These are phyloP conservation scores for Lodderomyces metapsilosis DNA, from an alignment of 1,139 yeast genomes.

Conservation along the genomic window DNA sequence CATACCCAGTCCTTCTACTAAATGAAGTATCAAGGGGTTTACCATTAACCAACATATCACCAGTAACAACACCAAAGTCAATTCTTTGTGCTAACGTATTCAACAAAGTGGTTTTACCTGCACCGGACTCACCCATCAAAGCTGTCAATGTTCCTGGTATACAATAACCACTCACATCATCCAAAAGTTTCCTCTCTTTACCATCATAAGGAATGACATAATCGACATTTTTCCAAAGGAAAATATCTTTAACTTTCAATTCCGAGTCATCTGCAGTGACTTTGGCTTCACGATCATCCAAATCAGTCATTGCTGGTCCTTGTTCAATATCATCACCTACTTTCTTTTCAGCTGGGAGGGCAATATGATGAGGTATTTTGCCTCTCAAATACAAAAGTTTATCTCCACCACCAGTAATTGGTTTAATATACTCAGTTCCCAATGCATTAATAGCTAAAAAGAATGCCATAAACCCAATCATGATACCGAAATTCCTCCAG, in stretches of 20 bases:
- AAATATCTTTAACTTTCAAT: slow-evolving; percentile 30
- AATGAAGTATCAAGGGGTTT: slow-evolving; percentile 50
- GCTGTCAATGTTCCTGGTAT: slow-evolving; percentile 73
- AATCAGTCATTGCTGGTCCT: slow-evolving; percentile 36
- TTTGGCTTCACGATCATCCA: slow-evolving; percentile 23
- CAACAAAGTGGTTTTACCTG: slow-evolving; percentile 65
- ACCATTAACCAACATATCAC: slow-evolving; percentile 65
- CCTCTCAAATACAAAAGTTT: slow-evolving; percentile 56
- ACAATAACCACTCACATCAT: slow-evolving; percentile 62
- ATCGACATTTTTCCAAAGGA: slow-evolving; percentile 43
- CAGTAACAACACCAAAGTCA: slow-evolving; percentile 59
- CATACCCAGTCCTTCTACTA: slow-evolving; percentile 63
- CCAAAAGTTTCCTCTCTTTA: slow-evolving; percentile 48
- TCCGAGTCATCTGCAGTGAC: slow-evolving; percentile 21
- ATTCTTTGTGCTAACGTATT: slow-evolving; percentile 60
- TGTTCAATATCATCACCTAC: slow-evolving; percentile 14
- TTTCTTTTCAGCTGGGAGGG: slow-evolving; percentile 20
- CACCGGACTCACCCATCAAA: slow-evolving; percentile 70
- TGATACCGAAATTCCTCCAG: slow-evolving; percentile 68
- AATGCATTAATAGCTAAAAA: slow-evolving; percentile 45
- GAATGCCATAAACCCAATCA: slow-evolving; percentile 53
- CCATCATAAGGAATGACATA: slow-evolving; percentile 41
- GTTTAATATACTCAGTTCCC: slow-evolving; percentile 51
- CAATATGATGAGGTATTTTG: slow-evolving; percentile 37
- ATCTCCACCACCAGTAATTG: slow-evolving; percentile 58